Evolutionary conservation across 371 early-diverging fungal genomes (phyloP), one percentile per base, ranked within the genome.

Genomic region (Rhizomucor miehei): DNA sequence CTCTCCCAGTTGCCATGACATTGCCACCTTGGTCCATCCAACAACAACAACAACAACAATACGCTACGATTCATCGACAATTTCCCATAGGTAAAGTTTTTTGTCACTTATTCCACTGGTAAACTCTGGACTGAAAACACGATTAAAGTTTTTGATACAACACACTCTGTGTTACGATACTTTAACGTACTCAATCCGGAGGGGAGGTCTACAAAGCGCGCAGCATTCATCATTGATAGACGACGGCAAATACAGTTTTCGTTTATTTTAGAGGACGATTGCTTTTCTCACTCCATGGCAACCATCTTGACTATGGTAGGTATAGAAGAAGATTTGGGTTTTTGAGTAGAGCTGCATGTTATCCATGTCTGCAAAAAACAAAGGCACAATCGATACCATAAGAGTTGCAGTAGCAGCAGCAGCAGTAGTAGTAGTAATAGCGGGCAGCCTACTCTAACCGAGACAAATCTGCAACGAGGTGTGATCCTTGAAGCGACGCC

Each of bases 401-500:
- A 29, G 29, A 8, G n/a, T n/a, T n/a, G n/a, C n/a, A n/a, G n/a
- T n/a, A n/a, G n/a, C n/a, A n/a, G n/a, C n/a, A n/a, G n/a, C n/a
- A n/a, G n/a, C n/a, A n/a, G n/a, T n/a, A n/a, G n/a, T n/a, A n/a
- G n/a, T n/a, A n/a, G n/a, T n/a, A n/a, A n/a, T n/a, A n/a, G n/a
- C n/a, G n/a, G n/a, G n/a, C n/a, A n/a, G n/a, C n/a, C 20, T 61
- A 50, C 14, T 14, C 41, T 14, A 6, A 11, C 17, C 54, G 52
- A 13, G 69, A 56, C 20, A 77, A 48, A 34, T 77, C 74, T 37
- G 61, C 67, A 41, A 77, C 67, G 3, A 73, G 70, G 38, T 60
- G 50, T 11, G 68, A 61, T 6, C 74, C 77, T 41, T 74, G 63
- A 4, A 77, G 50, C 1, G 64, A 67, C 9, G 62, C 60, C 5